Evolutionary conservation across 345 rosid genomes (phyloP).

Genomic region (Viola odorata): DNA sequence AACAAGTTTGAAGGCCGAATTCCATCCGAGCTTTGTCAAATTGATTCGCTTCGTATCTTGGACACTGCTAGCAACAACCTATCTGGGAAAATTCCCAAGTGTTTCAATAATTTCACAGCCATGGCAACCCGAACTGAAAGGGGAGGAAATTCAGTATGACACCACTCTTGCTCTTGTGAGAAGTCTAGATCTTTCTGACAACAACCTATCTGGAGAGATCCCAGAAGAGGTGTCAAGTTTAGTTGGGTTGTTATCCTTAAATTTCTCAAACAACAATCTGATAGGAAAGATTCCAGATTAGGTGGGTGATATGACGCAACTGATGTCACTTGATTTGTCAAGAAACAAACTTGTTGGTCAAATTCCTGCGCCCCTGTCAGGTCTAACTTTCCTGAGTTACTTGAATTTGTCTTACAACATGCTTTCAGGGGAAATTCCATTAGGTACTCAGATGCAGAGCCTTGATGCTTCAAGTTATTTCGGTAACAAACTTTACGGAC

Average conservation of each 20-base stretch:
- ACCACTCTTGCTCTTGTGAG: conserved; percentile 9
- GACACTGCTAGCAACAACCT: conserved; percentile 16
- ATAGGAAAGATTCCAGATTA: conserved; percentile 7
- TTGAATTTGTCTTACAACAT: conserved; percentile 12
- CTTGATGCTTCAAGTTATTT: conserved; percentile 3
- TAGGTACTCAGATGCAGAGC: conserved; percentile 12
- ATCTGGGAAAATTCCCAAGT: conserved; percentile 13
- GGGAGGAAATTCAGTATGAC: not conserved
- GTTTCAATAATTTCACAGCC: conserved; percentile 11
- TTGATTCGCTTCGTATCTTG: conserved; percentile 7
- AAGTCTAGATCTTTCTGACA: conserved; percentile 11
- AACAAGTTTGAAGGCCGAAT: conserved; percentile 19
- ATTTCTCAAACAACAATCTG: conserved; percentile 17
- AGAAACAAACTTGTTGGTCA: conserved; percentile 8
- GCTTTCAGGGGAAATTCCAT: conserved; percentile 21
- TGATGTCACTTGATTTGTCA: conserved; percentile 15
- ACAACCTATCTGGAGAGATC: conserved; percentile 13
- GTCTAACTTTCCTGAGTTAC: conserved; percentile 1
- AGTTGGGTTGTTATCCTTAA: conserved; percentile 1
- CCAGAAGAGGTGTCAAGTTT: conserved; percentile 11
- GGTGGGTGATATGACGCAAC: conserved; percentile 2
- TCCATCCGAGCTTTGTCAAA: conserved; percentile 5
- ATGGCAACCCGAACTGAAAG: conserved; percentile 3
- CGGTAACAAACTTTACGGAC: conserved; percentile 8
- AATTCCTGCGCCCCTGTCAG: conserved; percentile 10